A percentile compares a stretch with the other conserved stretches of the same genome.
phyloP scores from a whole-genome alignment of 202 grass and related monocot genomes.

The Alloteropsis angusta region DNA sequence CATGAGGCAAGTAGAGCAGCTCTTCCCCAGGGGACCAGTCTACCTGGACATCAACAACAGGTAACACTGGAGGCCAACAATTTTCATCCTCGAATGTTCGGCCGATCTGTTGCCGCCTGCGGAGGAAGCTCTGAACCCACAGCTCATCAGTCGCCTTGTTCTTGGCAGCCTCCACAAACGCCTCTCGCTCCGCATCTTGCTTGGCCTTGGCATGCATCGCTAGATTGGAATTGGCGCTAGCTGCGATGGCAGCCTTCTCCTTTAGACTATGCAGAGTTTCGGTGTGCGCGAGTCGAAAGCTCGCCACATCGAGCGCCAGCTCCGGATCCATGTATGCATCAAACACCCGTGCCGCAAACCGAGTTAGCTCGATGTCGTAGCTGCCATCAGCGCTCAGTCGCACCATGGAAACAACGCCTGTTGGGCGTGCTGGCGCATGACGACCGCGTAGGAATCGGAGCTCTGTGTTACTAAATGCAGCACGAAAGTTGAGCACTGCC shows the following conservation, averaged over 20 bases:
- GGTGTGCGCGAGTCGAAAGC: not conserved
- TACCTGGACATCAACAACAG: not conserved
- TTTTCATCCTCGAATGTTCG: conserved; percentile 3
- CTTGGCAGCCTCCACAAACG: not conserved
- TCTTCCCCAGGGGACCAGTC: not conserved
- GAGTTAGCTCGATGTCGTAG: not conserved
- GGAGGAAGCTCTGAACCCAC: not conserved
- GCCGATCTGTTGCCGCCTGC: not conserved
- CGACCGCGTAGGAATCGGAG: not conserved
- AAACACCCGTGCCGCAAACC: not conserved
- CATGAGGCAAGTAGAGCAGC: conserved; percentile 13
- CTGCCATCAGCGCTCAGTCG: not conserved
- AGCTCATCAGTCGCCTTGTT: not conserved
- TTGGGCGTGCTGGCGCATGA: not conserved
- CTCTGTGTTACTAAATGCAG: conserved; percentile 22
- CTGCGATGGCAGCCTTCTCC: not conserved
- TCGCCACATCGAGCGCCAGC: not conserved
- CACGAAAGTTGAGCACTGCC: not conserved
- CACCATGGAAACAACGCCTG: not conserved
- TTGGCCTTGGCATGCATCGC: not conserved
- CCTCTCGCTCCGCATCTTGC: not conserved
- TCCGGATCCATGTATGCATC: conserved; percentile 2
- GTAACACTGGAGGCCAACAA: not conserved
- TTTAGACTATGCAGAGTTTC: not conserved
- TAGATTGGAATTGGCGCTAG: not conserved